Conservation (phyloP, 2,329 filamentous ascomycete genomes). For the Sphaerulina musiva region DNA sequence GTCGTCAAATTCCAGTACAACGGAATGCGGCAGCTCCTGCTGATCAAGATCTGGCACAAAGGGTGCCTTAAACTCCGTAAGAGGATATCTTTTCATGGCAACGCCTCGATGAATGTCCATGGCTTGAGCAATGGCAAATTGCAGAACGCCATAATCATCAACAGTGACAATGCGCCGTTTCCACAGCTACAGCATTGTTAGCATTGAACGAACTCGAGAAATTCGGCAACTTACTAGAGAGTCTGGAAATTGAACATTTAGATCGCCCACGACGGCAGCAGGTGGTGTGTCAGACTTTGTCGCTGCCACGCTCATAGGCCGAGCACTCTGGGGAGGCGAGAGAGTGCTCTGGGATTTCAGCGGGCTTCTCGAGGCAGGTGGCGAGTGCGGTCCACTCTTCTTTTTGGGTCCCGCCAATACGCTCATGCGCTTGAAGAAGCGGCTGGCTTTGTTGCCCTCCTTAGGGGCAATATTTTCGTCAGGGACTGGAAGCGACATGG, state of each 20-base stretch:
- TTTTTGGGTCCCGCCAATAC: constrained; percentile 38
- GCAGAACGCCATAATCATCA: constrained; percentile 74
- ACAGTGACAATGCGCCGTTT: constrained; percentile 85
- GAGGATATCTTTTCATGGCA: constrained; percentile 59
- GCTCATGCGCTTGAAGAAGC: constrained; percentile 59
- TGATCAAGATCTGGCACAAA: constrained; percentile 82
- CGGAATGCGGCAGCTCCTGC: constrained; percentile 86
- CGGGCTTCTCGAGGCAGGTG: constrained; percentile 11
- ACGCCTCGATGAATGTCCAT: constrained; percentile 31
- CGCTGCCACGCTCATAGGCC: constrained; percentile 16
- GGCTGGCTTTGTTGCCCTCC: constrained; percentile 49
- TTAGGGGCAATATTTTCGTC: constrained; percentile 43
- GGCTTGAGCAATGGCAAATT: constrained; percentile 65
- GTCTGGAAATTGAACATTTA: constrained; percentile 96
- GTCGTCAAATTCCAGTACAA: constrained; percentile 57
- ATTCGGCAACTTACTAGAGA: constrained; percentile 53
- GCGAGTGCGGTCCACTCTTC: constrained; percentile 40
- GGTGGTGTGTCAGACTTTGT: constrained; percentile 40
- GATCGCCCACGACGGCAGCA: constrained; percentile 70
- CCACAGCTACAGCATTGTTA: constrained; percentile 56
- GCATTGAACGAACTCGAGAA: background rate
- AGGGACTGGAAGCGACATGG: constrained; percentile 27
- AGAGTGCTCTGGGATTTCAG: constrained; percentile 9
- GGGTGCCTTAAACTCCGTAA: constrained; percentile 74
- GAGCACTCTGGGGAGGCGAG: constrained; percentile 1